These are phyloP conservation scores for Trichoderma guizhouense DNA, from an alignment of 2,329 filamentous ascomycete species.

Conservation along the genomic window DNA sequence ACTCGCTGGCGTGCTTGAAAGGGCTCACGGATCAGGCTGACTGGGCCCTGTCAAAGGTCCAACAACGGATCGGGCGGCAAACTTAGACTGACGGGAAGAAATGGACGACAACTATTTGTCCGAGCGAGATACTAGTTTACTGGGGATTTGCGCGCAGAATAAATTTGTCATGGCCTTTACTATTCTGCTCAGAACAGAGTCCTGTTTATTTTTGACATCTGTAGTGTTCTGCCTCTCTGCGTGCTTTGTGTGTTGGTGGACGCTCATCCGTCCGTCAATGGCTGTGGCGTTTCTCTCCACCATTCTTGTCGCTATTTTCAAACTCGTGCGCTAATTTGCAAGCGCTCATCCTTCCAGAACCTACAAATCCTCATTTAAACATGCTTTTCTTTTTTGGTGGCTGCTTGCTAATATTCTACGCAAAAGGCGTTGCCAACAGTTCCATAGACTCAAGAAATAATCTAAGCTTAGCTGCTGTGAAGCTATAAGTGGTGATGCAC, in stretches of 20 bases:
- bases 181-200: background rate
- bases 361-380: background rate
- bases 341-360: background rate
- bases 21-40: background rate
- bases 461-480: background rate
- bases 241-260: background rate
- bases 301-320: background rate
- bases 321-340: background rate
- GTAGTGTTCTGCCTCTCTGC: background rate
- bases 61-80: slow-evolving; percentile 6
- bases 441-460: background rate
- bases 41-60: background rate
- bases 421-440: background rate
- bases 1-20: background rate
- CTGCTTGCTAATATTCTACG: background rate
- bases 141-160: background rate
- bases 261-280: background rate
- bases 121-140: background rate
- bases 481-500: background rate
- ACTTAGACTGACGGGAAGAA: background rate
- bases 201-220: background rate
- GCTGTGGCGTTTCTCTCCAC: background rate
- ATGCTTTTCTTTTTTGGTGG: background rate
- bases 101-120: background rate
- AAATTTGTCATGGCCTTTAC: background rate